Base-by-base conservation (phyloP, 768 basidiomycete genomes). In the Boletus tomentosulus region DNA sequence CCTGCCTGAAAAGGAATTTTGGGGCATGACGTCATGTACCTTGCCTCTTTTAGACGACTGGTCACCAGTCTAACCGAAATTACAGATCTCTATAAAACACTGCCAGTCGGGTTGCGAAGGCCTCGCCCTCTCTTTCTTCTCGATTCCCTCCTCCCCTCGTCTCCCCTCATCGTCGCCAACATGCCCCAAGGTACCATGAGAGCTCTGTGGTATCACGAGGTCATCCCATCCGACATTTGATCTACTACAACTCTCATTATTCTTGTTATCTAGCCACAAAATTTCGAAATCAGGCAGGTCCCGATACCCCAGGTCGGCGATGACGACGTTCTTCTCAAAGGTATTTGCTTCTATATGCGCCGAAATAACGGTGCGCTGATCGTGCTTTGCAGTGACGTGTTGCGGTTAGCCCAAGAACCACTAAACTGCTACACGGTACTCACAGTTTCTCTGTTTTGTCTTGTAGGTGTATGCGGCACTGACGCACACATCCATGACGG, bases 301-400 rank as follows among this genome's bases (percentile, higher is more conserved):
- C 83, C 85, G 5, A 80, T 89, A 51, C 88, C 88, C 7, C 55
- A 78, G 54, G 74, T 81, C 55, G 78, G 78, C 33, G 84, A 86
- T 57, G 79, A 87, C 50, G 89, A 91, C 27, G 80, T 90, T 46
- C 77, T 90, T 49, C 74, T 91, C 59, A 89, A 91, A 78, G 86
- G 86, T 83, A 47, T 51, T 63, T 24, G 30, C 4, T 1, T 46
- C 28, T 30, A 4, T 48, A 28, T 45, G 43, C 56, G 49, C 49
- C 53, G 8, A 9, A 44, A 42, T 13, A 33, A 15, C 22, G 6
- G 47, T 24, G 25, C 22, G 31, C 58, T 64, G 6, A 63, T 27
- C 25, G 15, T 16, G 34, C 9, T 46, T 10, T 43, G 2, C 41
- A 78, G 78, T 80, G 39, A 63, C 66, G 35, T 75, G 70, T 51